Evolutionary conservation across 2,329 filamentous ascomycete genomes (phyloP).

Genomic region (Elsinoe australis): DNA sequence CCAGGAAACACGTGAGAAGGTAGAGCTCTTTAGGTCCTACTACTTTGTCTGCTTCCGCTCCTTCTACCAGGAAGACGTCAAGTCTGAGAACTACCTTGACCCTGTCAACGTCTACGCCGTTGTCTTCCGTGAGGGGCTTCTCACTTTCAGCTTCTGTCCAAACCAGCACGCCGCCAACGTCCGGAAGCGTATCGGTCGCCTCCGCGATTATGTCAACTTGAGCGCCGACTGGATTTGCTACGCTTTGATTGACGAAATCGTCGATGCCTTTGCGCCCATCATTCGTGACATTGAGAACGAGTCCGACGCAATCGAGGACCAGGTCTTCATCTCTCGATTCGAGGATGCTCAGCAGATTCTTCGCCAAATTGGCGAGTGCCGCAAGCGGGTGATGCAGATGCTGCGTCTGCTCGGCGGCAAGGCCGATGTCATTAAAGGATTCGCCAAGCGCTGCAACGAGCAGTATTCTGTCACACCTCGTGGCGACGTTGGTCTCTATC

Average conservation of each 20-base stretch:
- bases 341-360: conserved; percentile 86
- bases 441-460: conserved; percentile 97
- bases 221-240: conserved; percentile 99
- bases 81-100: conserved; percentile 75
- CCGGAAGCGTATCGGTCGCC: conserved; percentile 78
- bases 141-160: conserved; percentile 88
- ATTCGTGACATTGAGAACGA: conserved; percentile 81
- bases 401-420: conserved; percentile 92
- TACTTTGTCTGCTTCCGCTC: conserved; percentile 98
- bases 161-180: conserved; percentile 85
- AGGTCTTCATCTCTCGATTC: conserved; percentile 83
- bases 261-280: conserved; percentile 86
- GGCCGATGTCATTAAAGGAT: conserved; percentile 95
- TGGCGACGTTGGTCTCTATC: conserved; percentile 92
- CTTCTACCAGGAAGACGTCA: conserved; percentile 75
- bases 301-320: conserved; percentile 88
- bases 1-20: conserved; percentile 94
- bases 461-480: conserved; percentile 91
- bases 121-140: conserved; percentile 87
- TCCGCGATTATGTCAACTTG: conserved; percentile 90
- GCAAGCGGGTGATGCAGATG: conserved; percentile 90
- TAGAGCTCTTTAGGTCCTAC: conserved; percentile 93
- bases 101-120: conserved; percentile 96
- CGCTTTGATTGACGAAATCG: conserved; percentile 95
- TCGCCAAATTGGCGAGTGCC: conserved; percentile 77